Evolutionary conservation across 768 basidiomycete genomes (phyloP).

Genomic region (Mycena belliarum): DNA sequence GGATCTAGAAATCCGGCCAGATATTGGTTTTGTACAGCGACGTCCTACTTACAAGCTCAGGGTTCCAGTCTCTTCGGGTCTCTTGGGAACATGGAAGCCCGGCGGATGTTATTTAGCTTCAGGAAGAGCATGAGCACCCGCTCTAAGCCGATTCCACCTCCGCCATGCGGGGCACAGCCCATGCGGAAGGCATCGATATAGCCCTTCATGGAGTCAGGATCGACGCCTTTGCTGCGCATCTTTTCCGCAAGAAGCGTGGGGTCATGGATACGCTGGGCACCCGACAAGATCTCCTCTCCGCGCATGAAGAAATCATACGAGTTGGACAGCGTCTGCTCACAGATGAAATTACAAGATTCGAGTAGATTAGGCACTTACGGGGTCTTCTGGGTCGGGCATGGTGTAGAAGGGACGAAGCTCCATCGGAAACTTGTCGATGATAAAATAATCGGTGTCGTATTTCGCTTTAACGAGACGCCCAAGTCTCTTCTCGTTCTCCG

Average conservation of each 20-base stretch:
- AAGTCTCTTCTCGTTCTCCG: constrained; percentile 92
- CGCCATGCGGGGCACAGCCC: constrained; percentile 95
- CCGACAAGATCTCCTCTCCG: constrained; percentile 97
- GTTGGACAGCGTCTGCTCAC: constrained; percentile 79
- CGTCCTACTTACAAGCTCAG: constrained; percentile 38
- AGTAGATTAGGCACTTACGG: constrained; percentile 48
- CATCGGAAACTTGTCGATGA: constrained; percentile 98
- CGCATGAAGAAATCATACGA: constrained; percentile 99
- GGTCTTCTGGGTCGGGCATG: constrained; percentile 94
- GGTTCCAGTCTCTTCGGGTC: constrained; percentile 95
- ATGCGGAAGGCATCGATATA: constrained; percentile 95
- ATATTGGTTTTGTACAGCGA: constrained; percentile 15
- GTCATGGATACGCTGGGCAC: constrained; percentile 97
- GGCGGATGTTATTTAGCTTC: constrained; percentile 92
- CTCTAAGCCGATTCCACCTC: constrained; percentile 94
- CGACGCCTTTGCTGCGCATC: constrained; percentile 86
- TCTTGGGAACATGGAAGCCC: constrained; percentile 92
- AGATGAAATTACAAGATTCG: background rate
- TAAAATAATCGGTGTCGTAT: constrained; percentile 98
- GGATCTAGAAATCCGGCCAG: constrained; percentile 1
- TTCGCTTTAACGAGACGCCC: constrained; percentile 89
- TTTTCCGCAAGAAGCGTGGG: constrained; percentile 76
- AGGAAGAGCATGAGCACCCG: constrained; percentile 97
- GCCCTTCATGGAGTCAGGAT: constrained; percentile 87
- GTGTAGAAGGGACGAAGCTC: constrained; percentile 97